phyloP scores from a whole-genome alignment of 305 asterid genomes.

The Fraxinus velutina region DNA sequence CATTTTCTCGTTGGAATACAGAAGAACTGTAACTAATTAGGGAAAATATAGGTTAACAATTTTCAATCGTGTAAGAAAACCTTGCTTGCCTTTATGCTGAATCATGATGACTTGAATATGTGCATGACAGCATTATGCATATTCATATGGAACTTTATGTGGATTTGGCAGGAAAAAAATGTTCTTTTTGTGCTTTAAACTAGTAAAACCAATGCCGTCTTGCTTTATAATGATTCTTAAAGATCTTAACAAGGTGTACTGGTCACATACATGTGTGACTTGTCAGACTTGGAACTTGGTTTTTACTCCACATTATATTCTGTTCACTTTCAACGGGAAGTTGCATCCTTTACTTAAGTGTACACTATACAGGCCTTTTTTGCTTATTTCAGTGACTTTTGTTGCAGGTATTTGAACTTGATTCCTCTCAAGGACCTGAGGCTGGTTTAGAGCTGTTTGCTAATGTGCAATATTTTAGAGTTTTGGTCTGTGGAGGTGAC shows the following conservation, averaged over 20 bases:
- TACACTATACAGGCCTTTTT: not conserved
- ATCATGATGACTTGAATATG: not conserved
- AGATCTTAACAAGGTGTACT: not conserved
- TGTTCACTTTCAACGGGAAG: not conserved
- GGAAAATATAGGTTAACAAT: not conserved
- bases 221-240: not conserved
- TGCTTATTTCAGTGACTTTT: not conserved
- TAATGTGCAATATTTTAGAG: constrained; percentile 59
- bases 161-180: not conserved
- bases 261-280: not conserved
- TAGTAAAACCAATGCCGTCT: not conserved
- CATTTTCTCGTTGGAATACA: not conserved
- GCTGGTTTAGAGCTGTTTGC: constrained; percentile 67
- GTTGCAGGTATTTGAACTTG: constrained; percentile 62
- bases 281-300: not conserved
- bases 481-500: constrained; percentile 88
- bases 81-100: not conserved
- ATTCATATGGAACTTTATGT: not conserved
- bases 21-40: not conserved
- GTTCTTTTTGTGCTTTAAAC: not conserved
- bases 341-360: not conserved
- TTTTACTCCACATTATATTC: not conserved
- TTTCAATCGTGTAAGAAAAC: not conserved
- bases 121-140: not conserved
- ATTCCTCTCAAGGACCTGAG: constrained; percentile 75